Percentiles rank a stretch among this genome's conserved stretches.
Evolutionary conservation across 1,284 basidiomycete genomes (phyloP).

Genomic region (Malassezia obtusa): DNA sequence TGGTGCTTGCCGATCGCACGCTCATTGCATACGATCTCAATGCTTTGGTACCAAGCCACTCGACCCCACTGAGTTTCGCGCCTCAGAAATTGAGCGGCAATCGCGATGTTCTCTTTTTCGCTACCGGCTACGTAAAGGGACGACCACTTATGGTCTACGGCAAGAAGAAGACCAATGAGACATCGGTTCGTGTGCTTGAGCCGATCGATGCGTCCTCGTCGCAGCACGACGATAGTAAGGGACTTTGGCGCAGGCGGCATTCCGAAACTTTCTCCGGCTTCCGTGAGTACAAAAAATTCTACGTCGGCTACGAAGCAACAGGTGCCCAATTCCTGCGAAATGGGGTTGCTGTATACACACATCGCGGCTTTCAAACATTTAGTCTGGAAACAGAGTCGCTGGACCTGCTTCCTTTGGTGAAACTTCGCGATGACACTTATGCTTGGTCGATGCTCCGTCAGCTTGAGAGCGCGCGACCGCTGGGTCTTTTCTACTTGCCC

Average conservation of each 20-base stretch:
- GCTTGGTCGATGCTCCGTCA: slow-evolving; percentile 61
- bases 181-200: slow-evolving; percentile 84
- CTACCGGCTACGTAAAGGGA: slow-evolving; percentile 71
- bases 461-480: slow-evolving; percentile 65
- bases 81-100: slow-evolving; percentile 76
- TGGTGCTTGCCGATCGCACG: slow-evolving; percentile 81
- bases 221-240: background rate
- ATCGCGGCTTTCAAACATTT: slow-evolving; percentile 87
- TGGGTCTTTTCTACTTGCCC: slow-evolving; percentile 80
- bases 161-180: slow-evolving; percentile 83
- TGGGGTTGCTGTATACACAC: slow-evolving; percentile 79
- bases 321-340: slow-evolving; percentile 82
- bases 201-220: slow-evolving; percentile 66
- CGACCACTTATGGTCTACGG: slow-evolving; percentile 86
- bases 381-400: slow-evolving; percentile 68
- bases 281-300: slow-evolving; percentile 12
- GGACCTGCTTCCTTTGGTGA: slow-evolving; percentile 62
- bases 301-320: slow-evolving; percentile 59
- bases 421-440: slow-evolving; percentile 59
- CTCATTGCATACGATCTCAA: slow-evolving; percentile 70
- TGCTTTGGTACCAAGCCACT: slow-evolving; percentile 76
- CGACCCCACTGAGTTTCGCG: slow-evolving; percentile 50
- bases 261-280: slow-evolving; percentile 1
- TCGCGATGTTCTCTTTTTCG: slow-evolving; percentile 87
- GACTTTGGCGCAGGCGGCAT: slow-evolving; percentile 17